Evolutionary conservation across 225 moss, liverwort and hornwort species (phyloP).

Genomic region (Ulota crispa): DNA sequence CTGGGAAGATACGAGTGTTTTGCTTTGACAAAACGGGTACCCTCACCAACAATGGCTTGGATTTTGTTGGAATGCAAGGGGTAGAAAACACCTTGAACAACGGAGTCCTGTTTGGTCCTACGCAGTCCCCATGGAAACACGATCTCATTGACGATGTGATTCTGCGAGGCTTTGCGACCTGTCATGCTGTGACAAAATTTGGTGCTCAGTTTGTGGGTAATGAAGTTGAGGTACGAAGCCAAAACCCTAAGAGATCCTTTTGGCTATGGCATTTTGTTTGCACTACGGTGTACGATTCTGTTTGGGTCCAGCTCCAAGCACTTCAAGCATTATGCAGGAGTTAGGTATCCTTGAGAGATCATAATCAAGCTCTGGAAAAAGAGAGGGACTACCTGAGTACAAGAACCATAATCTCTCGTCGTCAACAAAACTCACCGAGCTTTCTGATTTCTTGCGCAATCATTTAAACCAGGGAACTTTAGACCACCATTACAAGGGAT

Average conservation of each 20-base stretch:
- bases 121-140: slow-evolving; percentile 21
- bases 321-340: not conserved
- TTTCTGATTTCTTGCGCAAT: not conserved
- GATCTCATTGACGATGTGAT: slow-evolving; percentile 40
- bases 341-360: not conserved
- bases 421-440: not conserved
- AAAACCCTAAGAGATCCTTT: not conserved
- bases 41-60: slow-evolving; percentile 57
- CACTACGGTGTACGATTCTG: not conserved
- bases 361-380: not conserved
- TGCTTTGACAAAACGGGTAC: slow-evolving; percentile 78
- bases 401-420: no score
- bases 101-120: slow-evolving; percentile 20
- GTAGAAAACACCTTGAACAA: not conserved
- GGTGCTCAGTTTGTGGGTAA: slow-evolving; percentile 61
- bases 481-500: not conserved
- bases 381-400: no score
- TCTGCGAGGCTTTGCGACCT: slow-evolving; percentile 62
- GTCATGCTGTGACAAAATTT: slow-evolving; percentile 64
- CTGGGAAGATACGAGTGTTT: slow-evolving; percentile 68
- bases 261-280: not conserved
- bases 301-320: not conserved
- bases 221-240: slow-evolving; percentile 60
- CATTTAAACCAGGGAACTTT: not conserved
- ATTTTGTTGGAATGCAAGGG: slow-evolving; percentile 56